Evolutionary conservation across 768 basidiomycete species (phyloP), one percentile per base, ranked within the genome.

Genomic region (Hericium erinaceus): DNA sequence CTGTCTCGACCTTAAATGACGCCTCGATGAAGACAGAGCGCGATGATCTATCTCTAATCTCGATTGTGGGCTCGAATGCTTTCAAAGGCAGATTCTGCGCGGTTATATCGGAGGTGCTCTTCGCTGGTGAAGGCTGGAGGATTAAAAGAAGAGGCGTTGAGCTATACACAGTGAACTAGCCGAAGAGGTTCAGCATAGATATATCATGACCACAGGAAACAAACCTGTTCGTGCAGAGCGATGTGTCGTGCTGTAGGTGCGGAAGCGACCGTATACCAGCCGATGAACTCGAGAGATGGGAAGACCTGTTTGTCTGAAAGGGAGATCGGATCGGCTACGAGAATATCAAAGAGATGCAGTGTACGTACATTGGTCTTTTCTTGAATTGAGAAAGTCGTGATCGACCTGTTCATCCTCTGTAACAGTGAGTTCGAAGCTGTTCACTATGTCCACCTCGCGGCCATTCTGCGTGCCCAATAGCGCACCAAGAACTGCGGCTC

Each of bases 271-370:
- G 89, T 90, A 72, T 99, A 99, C 97, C 97, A 99, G 8, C 97
- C 97, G 53, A 99, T 89, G 67, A 99, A 87, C 67, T 98, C 97
- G 38, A 98, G 79, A 0, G 94, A 93, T 11, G 97, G 97, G 70
- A 99, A 98, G 20, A 98, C 95, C 73, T 97, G 94, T 71, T 95
- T 95, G 78, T 94, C 95, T 98, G 70, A 16, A n/a, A 48, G 53
- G 54, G 15, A 2, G 18, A 15, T 15, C 39, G 38, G 18, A 15
- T 15, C 39, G 38, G 39, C 24, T 39, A 16, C 2, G 15, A 39
- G 33, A 18, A 15, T 2, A 4, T 12, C 20, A 39, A 8, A 7
- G 16, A 10, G 39, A 22, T 39, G n/a, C 2, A 39, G 15, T 13
- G n/a, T 18, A 52, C 77, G 73, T 58, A 85, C 95, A 99, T 72